Percentiles rank a stretch among this genome's conserved stretches.
Conservation (phyloP, 2,329 filamentous ascomycete species). For the Cercospora canescens region DNA sequence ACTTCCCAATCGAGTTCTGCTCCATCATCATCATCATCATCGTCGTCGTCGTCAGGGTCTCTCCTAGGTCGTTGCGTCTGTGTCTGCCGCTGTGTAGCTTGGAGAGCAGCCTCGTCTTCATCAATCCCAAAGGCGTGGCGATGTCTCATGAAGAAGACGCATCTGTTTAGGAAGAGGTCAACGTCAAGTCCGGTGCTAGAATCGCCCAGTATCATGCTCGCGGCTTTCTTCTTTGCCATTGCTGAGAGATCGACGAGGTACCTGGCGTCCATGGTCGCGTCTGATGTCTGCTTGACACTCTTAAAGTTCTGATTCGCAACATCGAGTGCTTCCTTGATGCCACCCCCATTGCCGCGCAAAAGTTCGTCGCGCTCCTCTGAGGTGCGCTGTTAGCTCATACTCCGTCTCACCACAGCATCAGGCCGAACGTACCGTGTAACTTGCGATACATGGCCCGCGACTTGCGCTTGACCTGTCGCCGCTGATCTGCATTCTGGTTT, state of each 20-base stretch:
- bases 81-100: slow-evolving; percentile 11
- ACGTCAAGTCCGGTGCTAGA: slow-evolving; percentile 76
- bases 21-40: slow-evolving; percentile 65
- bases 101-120: slow-evolving; percentile 50
- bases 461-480: slow-evolving; percentile 67
- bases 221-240: slow-evolving; percentile 74
- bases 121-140: slow-evolving; percentile 57
- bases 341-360: slow-evolving; percentile 61
- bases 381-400: slow-evolving; percentile 30
- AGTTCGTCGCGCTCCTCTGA: slow-evolving; percentile 72
- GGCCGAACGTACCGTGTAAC: slow-evolving; percentile 53
- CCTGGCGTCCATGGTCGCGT: slow-evolving; percentile 88
- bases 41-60: slow-evolving; percentile 56
- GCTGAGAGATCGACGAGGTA: slow-evolving; percentile 80
- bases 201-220: slow-evolving; percentile 72
- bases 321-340: slow-evolving; percentile 39
- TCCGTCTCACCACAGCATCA: neutral
- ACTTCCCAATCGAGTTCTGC: slow-evolving; percentile 80
- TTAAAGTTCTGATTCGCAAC: slow-evolving; percentile 60
- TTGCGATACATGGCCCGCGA: slow-evolving; percentile 67
- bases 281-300: slow-evolving; percentile 76
- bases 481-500: slow-evolving; percentile 74
- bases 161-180: slow-evolving; percentile 89
- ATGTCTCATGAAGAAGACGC: slow-evolving; percentile 74
- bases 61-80: slow-evolving; percentile 25